Conservation (phyloP, 2,329 filamentous ascomycete genomes). For the Rutstroemia sp. region DNA sequence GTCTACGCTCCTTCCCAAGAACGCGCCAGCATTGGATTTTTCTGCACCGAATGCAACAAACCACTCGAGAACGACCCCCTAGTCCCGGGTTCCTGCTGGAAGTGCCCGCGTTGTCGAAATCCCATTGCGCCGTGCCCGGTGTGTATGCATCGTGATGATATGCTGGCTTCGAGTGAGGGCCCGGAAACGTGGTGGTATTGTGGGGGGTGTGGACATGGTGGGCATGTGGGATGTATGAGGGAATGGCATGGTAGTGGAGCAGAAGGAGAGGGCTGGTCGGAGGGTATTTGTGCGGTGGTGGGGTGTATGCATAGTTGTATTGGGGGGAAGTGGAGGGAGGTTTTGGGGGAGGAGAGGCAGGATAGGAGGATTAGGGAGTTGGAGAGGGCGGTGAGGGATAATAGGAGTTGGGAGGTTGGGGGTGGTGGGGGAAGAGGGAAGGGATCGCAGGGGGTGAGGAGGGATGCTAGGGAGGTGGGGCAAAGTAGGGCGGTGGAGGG, state of each 20-base stretch:
- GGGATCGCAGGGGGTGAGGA: slow-evolving; percentile 35
- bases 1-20: slow-evolving; percentile 49
- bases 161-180: background rate
- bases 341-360: slow-evolving; percentile 33
- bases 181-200: slow-evolving; percentile 51
- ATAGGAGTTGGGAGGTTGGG: background rate
- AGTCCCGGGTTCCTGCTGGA: slow-evolving; percentile 39
- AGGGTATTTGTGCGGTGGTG: slow-evolving; percentile 56
- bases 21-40: slow-evolving; percentile 44
- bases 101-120: slow-evolving; percentile 50
- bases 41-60: slow-evolving; percentile 49
- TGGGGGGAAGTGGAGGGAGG: slow-evolving; percentile 45
- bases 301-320: slow-evolving; percentile 58
- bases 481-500: slow-evolving; percentile 55
- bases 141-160: slow-evolving; percentile 39
- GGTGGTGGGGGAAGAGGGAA: background rate
- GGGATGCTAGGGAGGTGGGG: slow-evolving; percentile 46
- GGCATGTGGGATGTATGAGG: slow-evolving; percentile 52
- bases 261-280: slow-evolving; percentile 31
- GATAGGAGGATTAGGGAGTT: slow-evolving; percentile 38
- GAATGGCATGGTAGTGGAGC: slow-evolving; percentile 46
- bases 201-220: slow-evolving; percentile 54
- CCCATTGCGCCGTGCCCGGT: slow-evolving; percentile 51
- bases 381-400: slow-evolving; percentile 26
- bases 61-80: slow-evolving; percentile 37